Evolutionary conservation across 129 eudicot genomes (phyloP).

Genomic region (Helianthus annuus): DNA sequence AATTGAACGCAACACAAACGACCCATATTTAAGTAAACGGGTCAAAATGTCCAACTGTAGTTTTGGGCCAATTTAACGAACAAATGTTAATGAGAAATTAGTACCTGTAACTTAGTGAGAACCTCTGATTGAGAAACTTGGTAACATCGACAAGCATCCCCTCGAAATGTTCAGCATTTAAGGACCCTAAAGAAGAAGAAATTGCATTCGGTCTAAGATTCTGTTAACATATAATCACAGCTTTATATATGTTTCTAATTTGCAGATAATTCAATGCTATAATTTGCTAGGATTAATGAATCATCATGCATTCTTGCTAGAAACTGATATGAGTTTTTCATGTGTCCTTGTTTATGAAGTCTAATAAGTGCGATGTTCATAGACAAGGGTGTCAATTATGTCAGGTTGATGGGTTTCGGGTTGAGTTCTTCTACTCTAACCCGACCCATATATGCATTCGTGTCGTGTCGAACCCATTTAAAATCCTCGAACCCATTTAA

Average conservation of each 20-base stretch:
- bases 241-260: constrained; percentile 5
- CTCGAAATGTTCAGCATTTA: constrained; percentile 85
- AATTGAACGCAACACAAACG: not conserved
- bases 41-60: not conserved
- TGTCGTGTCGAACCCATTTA: too few species aligned
- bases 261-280: not conserved
- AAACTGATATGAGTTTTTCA: not conserved
- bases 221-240: not conserved
- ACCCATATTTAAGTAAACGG: not conserved
- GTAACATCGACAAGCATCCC: constrained; percentile 84
- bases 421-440: too few species aligned
- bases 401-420: too few species aligned
- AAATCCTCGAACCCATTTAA: too few species aligned
- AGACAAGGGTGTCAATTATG: too few species aligned
- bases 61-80: not conserved
- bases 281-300: not conserved
- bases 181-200: constrained; percentile 58
- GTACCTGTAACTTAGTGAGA: constrained; percentile 85
- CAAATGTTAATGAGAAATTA: constrained; percentile 6
- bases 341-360: not conserved
- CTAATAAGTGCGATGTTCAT: too few species aligned
- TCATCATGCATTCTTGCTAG: constrained; percentile 11
- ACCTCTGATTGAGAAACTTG: constrained; percentile 70
- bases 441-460: too few species aligned
- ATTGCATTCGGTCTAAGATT: constrained; percentile 9